A percentile compares a stretch with the other conserved stretches of the same genome.
Conservation (phyloP, 208 protist genomes). For the Acanthamoeba pearcei region DNA sequence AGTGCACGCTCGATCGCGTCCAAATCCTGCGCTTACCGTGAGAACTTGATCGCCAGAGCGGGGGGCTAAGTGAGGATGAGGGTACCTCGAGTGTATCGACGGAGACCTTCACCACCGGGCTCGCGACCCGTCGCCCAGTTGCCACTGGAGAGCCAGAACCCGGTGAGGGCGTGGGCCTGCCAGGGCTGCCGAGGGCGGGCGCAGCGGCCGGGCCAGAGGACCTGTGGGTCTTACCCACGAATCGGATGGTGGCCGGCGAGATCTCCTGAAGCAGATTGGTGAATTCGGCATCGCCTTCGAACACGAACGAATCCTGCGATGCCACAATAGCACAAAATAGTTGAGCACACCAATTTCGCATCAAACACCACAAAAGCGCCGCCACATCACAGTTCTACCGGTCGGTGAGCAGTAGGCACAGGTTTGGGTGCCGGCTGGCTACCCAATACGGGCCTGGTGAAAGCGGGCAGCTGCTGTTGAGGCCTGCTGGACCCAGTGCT, state of each 20-base stretch:
- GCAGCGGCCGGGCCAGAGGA: neutral
- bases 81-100: neutral
- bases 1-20: conserved; percentile 62
- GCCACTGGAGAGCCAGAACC: no score
- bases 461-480: neutral
- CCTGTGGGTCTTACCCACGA: neutral
- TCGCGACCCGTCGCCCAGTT: no score
- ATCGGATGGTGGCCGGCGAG: conserved; percentile 43
- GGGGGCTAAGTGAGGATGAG: neutral
- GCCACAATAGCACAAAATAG: neutral
- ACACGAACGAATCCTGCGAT: neutral
- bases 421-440: neutral
- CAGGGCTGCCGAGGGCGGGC: neutral
- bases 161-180: neutral
- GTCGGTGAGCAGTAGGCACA: neutral
- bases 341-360: neutral
- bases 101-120: neutral
- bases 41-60: neutral
- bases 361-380: neutral
- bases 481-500: neutral
- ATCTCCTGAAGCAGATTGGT: conserved; percentile 24
- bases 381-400: neutral
- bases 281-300: conserved; percentile 15
- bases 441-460: neutral
- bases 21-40: conserved; percentile 26